Evolutionary conservation across 1,284 basidiomycete species (phyloP).

Genomic region (Ganoderma meredithae): DNA sequence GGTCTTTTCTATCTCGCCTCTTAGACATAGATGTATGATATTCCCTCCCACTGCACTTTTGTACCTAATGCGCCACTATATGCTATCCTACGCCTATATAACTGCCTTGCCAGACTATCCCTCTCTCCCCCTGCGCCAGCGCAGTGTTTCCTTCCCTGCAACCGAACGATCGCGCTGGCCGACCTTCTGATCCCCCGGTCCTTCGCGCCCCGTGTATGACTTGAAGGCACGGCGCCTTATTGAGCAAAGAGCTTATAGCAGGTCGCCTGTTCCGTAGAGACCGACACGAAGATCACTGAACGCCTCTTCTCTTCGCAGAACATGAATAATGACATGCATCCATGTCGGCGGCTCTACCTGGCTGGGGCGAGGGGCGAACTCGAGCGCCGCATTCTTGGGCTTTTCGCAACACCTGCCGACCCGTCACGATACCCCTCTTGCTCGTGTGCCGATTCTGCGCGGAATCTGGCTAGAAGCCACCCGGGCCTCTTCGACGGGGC

Average conservation of each 20-base stretch:
- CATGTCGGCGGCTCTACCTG: neutral
- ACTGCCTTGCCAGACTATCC: neutral
- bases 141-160: neutral
- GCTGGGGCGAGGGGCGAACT: neutral
- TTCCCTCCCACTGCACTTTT: neutral
- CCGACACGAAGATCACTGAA: neutral
- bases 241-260: neutral
- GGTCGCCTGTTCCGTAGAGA: neutral
- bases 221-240: neutral
- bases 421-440: neutral
- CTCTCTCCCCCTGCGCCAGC: neutral
- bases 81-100: neutral
- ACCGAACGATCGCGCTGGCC: neutral
- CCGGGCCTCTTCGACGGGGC: neutral
- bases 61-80: conserved; percentile 5
- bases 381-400: neutral
- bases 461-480: neutral
- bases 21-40: neutral
- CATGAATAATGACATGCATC: neutral
- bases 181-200: neutral
- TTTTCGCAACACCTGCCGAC: neutral
- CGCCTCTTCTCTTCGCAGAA: neutral
- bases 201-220: neutral
- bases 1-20: neutral
- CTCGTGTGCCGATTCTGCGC: neutral